Evolutionary conservation across 169 alveolate genomes (phyloP).

Genomic region (Eimeria necatrix): DNA sequence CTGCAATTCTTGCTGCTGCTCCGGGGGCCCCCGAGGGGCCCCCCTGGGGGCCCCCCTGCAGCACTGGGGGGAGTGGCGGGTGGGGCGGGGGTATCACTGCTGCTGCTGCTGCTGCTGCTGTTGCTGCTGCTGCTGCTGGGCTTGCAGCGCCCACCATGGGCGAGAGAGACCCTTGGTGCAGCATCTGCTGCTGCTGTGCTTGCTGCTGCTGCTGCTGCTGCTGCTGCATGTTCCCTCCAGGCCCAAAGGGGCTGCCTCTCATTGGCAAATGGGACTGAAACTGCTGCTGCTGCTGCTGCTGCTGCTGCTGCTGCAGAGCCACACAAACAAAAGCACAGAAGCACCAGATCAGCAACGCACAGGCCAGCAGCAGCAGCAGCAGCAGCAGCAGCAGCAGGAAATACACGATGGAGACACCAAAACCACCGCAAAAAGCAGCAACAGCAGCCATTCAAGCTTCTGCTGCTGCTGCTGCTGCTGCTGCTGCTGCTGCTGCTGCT

Average conservation of each 20-base stretch:
- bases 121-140: too few species aligned
- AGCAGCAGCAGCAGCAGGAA: not conserved
- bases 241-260: not conserved
- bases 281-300: not conserved
- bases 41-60: not conserved
- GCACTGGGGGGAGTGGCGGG: not conserved
- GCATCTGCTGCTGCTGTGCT: too few species aligned
- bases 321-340: not conserved
- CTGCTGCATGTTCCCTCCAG: constrained; percentile 16
- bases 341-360: not conserved
- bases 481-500: not conserved
- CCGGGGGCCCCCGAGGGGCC: not conserved
- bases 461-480: not conserved
- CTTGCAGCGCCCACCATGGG: too few species aligned
- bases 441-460: not conserved
- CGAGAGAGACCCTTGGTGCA: too few species aligned
- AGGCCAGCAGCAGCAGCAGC: not conserved
- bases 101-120: too few species aligned
- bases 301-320: constrained; percentile 19
- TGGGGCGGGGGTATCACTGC: not conserved
- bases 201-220: too few species aligned
- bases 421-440: not conserved
- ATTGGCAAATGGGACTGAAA: not conserved
- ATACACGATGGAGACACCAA: not conserved
- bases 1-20: not conserved